Conservation (phyloP, 192 early-diverging fungal species). For the Phlyctochytrium planicorne region DNA sequence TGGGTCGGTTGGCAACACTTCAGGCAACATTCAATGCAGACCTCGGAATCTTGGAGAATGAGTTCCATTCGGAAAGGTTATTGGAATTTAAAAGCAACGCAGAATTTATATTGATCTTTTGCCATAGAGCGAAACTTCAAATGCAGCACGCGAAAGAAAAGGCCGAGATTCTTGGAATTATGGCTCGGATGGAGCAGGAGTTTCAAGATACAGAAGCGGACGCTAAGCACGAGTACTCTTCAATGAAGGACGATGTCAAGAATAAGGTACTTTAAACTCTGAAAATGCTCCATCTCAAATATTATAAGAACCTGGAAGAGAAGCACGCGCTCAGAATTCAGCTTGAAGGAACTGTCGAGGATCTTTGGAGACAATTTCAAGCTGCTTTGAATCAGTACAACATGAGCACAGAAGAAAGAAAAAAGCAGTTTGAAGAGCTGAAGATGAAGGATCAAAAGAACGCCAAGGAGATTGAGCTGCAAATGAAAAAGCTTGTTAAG, state of each 20-base stretch:
- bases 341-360: slow-evolving; percentile 61
- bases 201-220: slow-evolving; percentile 61
- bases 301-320: slow-evolving; percentile 55
- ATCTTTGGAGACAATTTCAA: slow-evolving; percentile 60
- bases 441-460: slow-evolving; percentile 60
- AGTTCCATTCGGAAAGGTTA: slow-evolving; percentile 57
- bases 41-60: slow-evolving; percentile 44
- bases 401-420: slow-evolving; percentile 54
- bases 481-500: slow-evolving; percentile 61
- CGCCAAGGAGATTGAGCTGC: slow-evolving; percentile 60
- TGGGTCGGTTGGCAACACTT: slow-evolving; percentile 42
- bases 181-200: slow-evolving; percentile 54
- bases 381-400: slow-evolving; percentile 59
- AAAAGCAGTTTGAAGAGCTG: slow-evolving; percentile 61
- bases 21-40: slow-evolving; percentile 51
- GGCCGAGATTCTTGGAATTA: slow-evolving; percentile 55
- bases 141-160: slow-evolving; percentile 51
- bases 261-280: slow-evolving; percentile 45
- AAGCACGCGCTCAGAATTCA: slow-evolving; percentile 63
- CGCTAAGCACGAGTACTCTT: slow-evolving; percentile 61
- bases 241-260: slow-evolving; percentile 58
- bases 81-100: neutral
- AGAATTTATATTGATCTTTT: neutral
- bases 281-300: neutral
- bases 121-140: slow-evolving; percentile 31